Percentiles rank a stretch among this genome's conserved stretches.
Conservation (phyloP, 225 moss, liverwort and hornwort genomes). For the Climacium dendroides region DNA sequence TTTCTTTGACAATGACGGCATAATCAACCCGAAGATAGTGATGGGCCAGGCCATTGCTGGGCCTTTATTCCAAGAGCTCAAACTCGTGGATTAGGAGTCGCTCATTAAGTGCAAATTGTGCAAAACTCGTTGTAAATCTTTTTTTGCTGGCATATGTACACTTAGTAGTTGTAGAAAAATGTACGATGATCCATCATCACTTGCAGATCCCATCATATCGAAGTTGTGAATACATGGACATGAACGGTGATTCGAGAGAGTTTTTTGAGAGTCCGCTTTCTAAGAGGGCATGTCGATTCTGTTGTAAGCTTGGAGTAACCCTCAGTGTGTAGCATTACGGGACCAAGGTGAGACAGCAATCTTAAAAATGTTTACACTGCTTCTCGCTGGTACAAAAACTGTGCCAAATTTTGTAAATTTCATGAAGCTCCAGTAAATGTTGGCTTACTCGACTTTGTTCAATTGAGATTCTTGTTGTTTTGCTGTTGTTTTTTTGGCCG, state of each 20-base stretch:
- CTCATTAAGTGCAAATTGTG: neutral
- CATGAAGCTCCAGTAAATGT: neutral
- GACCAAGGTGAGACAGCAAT: neutral
- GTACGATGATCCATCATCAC: neutral
- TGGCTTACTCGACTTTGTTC: neutral
- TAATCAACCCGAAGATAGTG: conserved; percentile 26
- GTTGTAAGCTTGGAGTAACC: neutral
- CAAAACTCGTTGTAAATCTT: neutral
- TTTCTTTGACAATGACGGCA: conserved; percentile 45
- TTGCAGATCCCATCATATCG: neutral
- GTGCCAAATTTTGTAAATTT: neutral
- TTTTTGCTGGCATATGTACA: neutral
- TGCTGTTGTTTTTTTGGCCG: too few relatives aligned
- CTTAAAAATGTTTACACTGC: neutral
- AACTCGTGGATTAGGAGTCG: conserved; percentile 44
- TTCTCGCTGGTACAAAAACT: neutral
- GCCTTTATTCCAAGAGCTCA: conserved; percentile 50
- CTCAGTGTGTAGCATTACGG: neutral
- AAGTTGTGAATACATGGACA: neutral
- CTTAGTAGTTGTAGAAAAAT: neutral
- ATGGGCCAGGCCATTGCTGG: conserved; percentile 47
- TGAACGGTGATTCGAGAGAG: neutral
- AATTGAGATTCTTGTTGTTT: neutral
- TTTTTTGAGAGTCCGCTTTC: neutral
- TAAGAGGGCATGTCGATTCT: neutral